These are phyloP conservation scores for Paecilomyces formosus DNA, from an alignment of 2,329 filamentous ascomycete genomes.

Conservation along the genomic window DNA sequence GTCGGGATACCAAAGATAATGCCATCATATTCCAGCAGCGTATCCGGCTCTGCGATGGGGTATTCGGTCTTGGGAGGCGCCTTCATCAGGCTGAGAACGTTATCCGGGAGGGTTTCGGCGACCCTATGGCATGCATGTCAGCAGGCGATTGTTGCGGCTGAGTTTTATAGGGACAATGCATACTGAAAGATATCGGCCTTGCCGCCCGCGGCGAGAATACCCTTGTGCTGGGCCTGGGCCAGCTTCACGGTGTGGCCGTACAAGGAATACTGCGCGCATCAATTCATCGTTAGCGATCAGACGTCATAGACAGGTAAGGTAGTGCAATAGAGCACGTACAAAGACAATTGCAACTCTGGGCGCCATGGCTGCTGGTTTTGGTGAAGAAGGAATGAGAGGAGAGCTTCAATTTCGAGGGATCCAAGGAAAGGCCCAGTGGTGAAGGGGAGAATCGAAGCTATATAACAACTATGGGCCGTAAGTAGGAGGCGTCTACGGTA, in stretches of 20 bases:
- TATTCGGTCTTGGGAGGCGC: constrained; percentile 69
- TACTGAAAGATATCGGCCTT: constrained; percentile 75
- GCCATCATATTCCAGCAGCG: constrained; percentile 70
- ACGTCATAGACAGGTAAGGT: constrained; percentile 7
- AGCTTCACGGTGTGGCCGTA: constrained; percentile 83
- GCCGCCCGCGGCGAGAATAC: constrained; percentile 82
- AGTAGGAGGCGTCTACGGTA: background rate
- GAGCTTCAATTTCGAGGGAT: background rate
- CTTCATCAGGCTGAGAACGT: constrained; percentile 85
- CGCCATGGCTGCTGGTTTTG: constrained; percentile 54
- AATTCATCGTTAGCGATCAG: background rate
- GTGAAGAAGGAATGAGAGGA: background rate
- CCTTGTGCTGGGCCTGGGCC: constrained; percentile 83
- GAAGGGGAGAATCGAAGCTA: background rate
- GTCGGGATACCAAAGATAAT: constrained; percentile 94
- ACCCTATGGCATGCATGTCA: constrained; percentile 45
- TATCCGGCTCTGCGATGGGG: constrained; percentile 53
- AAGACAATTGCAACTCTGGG: constrained; percentile 88
- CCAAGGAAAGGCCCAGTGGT: background rate
- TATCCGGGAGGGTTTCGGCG: constrained; percentile 77
- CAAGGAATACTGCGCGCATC: constrained; percentile 66
- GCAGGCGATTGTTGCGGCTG: background rate
- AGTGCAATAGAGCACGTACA: constrained; percentile 44
- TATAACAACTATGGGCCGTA: background rate
- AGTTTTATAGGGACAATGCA: constrained; percentile 15